Percentiles rank a stretch among this genome's conserved stretches.
Evolutionary conservation across 192 early-diverging fungal species (phyloP).

Genomic region (Obelidium mucronatum): DNA sequence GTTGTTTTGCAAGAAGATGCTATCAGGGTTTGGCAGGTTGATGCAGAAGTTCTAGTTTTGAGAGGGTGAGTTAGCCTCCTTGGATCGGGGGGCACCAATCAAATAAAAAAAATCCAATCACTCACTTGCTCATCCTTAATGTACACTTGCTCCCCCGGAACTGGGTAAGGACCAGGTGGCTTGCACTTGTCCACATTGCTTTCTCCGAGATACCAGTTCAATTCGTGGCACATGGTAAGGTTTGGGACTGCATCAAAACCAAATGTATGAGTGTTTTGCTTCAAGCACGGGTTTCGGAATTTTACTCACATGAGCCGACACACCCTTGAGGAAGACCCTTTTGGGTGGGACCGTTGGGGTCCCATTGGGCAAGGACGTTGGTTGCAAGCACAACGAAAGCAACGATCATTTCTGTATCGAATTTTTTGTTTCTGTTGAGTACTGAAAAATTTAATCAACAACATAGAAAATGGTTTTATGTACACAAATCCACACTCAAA

Average conservation of each 20-base stretch:
- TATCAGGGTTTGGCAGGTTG: conserved; percentile 45
- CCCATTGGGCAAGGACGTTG: not conserved
- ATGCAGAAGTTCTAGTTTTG: conserved; percentile 53
- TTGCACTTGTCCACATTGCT: conserved; percentile 22
- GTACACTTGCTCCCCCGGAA: conserved; percentile 44
- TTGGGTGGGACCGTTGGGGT: conserved; percentile 21
- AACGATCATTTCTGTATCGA: no score
- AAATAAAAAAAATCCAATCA: not conserved
- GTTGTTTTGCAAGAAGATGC: conserved; percentile 35
- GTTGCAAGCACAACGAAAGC: not conserved
- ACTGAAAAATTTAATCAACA: no score
- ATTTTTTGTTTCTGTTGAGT: no score
- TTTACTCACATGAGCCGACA: conserved; percentile 18
- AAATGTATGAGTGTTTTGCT: no score
- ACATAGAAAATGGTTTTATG: no score
- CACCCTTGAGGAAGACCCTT: conserved; percentile 22
- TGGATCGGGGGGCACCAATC: not conserved
- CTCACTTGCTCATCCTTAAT: no score
- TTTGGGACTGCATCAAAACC: conserved; percentile 37
- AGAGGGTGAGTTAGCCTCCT: not conserved
- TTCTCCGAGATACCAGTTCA: conserved; percentile 37
- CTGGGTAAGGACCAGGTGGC: conserved; percentile 26
- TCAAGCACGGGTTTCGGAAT: no score
- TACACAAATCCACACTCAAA: no score
- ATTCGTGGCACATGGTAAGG: conserved; percentile 7